Percentiles rank a stretch among this genome's conserved stretches.
phyloP scores from a whole-genome alignment of 2,329 filamentous ascomycete species.

The Phialemoniopsis sp. region DNA sequence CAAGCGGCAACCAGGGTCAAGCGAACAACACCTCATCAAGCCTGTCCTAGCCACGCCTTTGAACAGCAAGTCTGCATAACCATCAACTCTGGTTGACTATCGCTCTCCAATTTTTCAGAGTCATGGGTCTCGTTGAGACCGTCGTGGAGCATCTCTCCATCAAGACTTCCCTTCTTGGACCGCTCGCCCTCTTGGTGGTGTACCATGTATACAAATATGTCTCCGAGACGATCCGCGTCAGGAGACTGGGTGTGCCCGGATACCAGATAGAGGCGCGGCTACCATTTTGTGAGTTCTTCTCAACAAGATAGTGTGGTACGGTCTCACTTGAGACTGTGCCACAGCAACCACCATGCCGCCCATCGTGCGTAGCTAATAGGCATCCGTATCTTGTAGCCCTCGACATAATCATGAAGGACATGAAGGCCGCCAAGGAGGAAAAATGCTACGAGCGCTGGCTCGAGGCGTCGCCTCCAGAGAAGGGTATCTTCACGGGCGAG shows the following conservation, averaged over 20 bases:
- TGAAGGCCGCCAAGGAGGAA: slow-evolving; percentile 48
- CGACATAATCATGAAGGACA: slow-evolving; percentile 57
- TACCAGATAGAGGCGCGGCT: slow-evolving; percentile 25
- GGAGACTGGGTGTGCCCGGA: slow-evolving; percentile 38
- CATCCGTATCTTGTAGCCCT: slow-evolving; percentile 44
- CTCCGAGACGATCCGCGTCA: slow-evolving; percentile 38
- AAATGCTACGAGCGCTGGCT: slow-evolving; percentile 60
- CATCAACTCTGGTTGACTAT: too few relatives aligned
- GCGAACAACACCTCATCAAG: too few relatives aligned
- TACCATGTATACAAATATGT: slow-evolving; percentile 31
- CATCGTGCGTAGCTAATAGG: too few relatives aligned
- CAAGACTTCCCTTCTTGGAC: slow-evolving; percentile 28
- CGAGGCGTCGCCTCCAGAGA: slow-evolving; percentile 15
- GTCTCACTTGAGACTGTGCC: too few relatives aligned
- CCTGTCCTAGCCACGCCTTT: too few relatives aligned
- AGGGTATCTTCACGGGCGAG: slow-evolving; percentile 49
- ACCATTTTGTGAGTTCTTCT: slow-evolving; percentile 38
- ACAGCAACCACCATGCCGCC: too few relatives aligned
- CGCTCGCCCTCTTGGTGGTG: slow-evolving; percentile 30
- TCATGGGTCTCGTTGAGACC: slow-evolving; percentile 48
- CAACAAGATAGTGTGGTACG: too few relatives aligned
- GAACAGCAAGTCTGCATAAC: too few relatives aligned
- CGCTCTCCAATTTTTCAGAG: slow-evolving; percentile 5
- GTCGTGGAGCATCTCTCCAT: slow-evolving; percentile 39
- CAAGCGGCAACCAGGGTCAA: too few relatives aligned